A percentile compares a stretch with the other conserved stretches of the same genome.
These are phyloP conservation scores for Plasmopara viticola DNA, from an alignment of 352 stramenopile species.

Conservation along the genomic window DNA sequence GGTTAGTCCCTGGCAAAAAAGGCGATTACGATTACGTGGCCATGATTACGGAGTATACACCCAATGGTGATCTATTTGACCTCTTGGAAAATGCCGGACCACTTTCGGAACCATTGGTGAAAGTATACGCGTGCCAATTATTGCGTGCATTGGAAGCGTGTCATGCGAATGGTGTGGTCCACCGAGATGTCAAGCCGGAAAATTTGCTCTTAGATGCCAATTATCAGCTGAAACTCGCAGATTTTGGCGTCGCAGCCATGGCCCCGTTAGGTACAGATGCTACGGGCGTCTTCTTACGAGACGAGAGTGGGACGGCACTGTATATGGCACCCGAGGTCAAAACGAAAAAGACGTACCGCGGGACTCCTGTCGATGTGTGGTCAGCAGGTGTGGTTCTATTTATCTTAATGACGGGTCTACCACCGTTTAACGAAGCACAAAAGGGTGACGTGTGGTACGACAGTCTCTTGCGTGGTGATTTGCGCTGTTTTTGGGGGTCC, in stretches of 20 bases:
- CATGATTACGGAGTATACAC: constrained; percentile 73
- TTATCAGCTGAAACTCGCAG: constrained; percentile 85
- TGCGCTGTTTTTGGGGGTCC: constrained; percentile 51
- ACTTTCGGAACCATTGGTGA: constrained; percentile 47
- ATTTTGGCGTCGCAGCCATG: constrained; percentile 90
- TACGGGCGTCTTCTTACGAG: constrained; percentile 24
- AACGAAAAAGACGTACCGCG: constrained; percentile 49
- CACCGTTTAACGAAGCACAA: constrained; percentile 76
- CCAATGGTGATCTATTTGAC: constrained; percentile 81
- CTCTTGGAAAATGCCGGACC: constrained; percentile 61
- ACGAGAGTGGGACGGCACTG: constrained; percentile 73
- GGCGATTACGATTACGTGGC: constrained; percentile 44
- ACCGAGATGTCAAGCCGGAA: constrained; percentile 89
- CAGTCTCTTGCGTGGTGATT: constrained; percentile 38
- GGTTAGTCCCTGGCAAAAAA: constrained; percentile 37
- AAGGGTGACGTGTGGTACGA: constrained; percentile 77
- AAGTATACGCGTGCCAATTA: constrained; percentile 76
- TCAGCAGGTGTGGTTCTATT: constrained; percentile 87
- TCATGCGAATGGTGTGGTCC: constrained; percentile 63
- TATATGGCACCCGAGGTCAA: constrained; percentile 88
- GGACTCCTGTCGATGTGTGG: constrained; percentile 84
- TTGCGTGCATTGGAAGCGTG: constrained; percentile 62
- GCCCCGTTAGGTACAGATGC: constrained; percentile 13
- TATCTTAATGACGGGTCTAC: constrained; percentile 86
- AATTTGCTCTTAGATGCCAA: constrained; percentile 84